Conservation (phyloP, 768 basidiomycete genomes). For the Lactifluus volemus region DNA sequence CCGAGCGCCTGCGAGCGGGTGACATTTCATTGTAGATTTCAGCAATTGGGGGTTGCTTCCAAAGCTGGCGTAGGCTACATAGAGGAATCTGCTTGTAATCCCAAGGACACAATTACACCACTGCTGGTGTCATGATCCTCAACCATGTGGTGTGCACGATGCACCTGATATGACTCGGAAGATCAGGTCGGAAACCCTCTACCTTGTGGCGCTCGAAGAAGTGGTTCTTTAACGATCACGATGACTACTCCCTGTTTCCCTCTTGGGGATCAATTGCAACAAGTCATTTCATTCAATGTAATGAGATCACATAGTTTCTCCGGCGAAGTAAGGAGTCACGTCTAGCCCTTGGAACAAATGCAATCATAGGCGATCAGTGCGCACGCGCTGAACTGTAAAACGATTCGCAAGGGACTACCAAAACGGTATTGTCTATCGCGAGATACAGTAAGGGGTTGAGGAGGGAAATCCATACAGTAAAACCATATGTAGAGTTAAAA, state of each 20-base stretch:
- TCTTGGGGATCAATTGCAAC: neutral
- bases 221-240: neutral
- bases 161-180: slow-evolving; percentile 1
- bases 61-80: neutral
- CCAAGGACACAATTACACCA: neutral
- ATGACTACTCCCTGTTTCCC: neutral
- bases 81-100: neutral
- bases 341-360: neutral
- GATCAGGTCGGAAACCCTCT: slow-evolving; percentile 11
- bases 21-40: neutral
- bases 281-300: neutral
- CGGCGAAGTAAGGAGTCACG: too few species aligned
- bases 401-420: neutral
- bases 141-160: slow-evolving; percentile 6
- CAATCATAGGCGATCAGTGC: slow-evolving; percentile 8
- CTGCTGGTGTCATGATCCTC: neutral
- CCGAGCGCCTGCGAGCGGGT: slow-evolving; percentile 30
- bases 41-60: neutral
- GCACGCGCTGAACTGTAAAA: neutral
- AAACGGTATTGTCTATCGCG: slow-evolving; percentile 8
- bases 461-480: slow-evolving; percentile 3
- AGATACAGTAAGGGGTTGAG: neutral
- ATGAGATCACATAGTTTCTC: neutral
- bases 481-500: slow-evolving; percentile 5
- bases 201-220: slow-evolving; percentile 4